Base-by-base conservation (phyloP, 257 asterid genomes). In the Plantago major region DNA sequence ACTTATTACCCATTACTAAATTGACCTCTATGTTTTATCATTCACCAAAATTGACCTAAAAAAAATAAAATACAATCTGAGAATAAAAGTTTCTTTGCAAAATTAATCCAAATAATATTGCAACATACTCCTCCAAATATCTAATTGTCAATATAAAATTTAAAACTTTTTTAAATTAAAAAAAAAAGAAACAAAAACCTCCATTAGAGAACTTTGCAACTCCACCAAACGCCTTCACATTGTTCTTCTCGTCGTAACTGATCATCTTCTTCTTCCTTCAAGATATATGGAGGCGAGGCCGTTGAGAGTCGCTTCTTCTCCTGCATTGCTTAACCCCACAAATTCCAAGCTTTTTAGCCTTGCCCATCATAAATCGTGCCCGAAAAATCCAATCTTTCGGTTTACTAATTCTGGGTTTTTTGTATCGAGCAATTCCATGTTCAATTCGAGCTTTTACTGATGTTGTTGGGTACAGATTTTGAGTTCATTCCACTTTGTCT, bases 251-350 rank as follows among this genome's bases (percentile, higher is more conserved):
- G 16, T 19, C 18, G 14, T 30, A 2, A 30, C 5, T 30, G 37
- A 30, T 30, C 37, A 30, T 30, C n/a, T n/a, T n/a, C n/a, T n/a
- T n/a, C n/a, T n/a, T n/a, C n/a, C n/a, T 1, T 16, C 16, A 17
- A 16, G 45, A 11, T 37, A 38, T 73, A 85, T 88, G 96, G 96
- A 81, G 69, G 73, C 81, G 37, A 73, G 71, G 72, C 58, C 83
- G 47, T 72, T 80, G 67, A 59, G 71, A 53, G 60, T 82, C 58
- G 53, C 75, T 14, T 71, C 86, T 26, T 56, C 78, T 10, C 10
- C 87, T 18, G 26, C 15, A n/a, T n/a, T 66, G 4, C 22, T 55
- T 46, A 57, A 30, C 62, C 65, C 76, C 16, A 15, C 55, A 56
- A 16, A 13, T 44, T 37, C 69, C 56, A 62, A 76, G 51, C 53